phyloP scores from a whole-genome alignment of 371 early-diverging fungal genomes.

The Choanephora cucurbitarum region DNA sequence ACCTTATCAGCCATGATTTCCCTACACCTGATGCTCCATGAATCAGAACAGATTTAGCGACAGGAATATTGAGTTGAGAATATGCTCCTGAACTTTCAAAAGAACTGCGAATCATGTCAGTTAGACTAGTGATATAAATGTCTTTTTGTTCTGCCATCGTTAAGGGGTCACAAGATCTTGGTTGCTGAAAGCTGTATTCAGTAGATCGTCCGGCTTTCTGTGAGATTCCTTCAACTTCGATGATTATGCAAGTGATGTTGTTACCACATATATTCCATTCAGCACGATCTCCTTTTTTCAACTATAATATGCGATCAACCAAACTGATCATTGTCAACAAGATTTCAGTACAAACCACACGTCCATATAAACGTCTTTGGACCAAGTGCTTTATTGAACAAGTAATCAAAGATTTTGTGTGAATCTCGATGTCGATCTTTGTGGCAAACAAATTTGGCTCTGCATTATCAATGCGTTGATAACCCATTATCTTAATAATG shows the following conservation, averaged over 20 bases:
- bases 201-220: conserved; percentile 2
- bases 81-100: conserved; percentile 30
- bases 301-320: background rate
- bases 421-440: no score
- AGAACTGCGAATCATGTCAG: conserved; percentile 27
- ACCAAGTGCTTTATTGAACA: no score
- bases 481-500: no score
- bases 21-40: conserved; percentile 49
- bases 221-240: background rate
- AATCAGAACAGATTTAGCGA: conserved; percentile 43
- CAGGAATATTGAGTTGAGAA: conserved; percentile 32
- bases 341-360: no score
- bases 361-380: no score
- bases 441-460: no score
- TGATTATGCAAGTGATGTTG: background rate
- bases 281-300: conserved; percentile 3
- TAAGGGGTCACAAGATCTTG: background rate
- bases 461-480: no score
- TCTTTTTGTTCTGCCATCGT: conserved; percentile 11
- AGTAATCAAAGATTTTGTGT: no score
- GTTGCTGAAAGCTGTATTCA: background rate
- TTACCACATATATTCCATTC: conserved; percentile 13
- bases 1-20: conserved; percentile 38
- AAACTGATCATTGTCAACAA: no score
- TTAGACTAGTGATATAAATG: conserved; percentile 19